Percentiles rank a stretch among this genome's conserved stretches.
Evolutionary conservation across 2,329 filamentous ascomycete genomes (phyloP).

Genomic region (Aspergillus sp.): DNA sequence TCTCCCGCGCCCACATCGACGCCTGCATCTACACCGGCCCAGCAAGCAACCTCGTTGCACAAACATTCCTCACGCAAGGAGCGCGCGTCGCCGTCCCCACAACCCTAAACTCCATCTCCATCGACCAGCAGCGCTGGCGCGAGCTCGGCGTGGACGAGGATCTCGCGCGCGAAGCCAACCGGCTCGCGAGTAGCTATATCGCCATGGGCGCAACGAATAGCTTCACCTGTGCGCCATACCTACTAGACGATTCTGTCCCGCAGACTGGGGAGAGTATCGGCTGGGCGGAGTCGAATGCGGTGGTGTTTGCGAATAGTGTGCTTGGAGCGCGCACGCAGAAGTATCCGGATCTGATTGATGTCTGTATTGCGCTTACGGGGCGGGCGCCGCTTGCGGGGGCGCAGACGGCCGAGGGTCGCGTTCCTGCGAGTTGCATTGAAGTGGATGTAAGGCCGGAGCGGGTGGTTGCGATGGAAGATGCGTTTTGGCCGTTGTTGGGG

Average conservation of each 20-base stretch:
- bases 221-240: too few relatives aligned
- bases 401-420: conserved; percentile 26
- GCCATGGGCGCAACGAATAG: conserved; percentile 38
- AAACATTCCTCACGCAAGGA: conserved; percentile 34
- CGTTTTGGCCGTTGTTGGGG: conserved; percentile 42
- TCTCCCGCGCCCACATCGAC: conserved; percentile 47
- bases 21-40: conserved; percentile 46
- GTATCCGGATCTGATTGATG: conserved; percentile 49
- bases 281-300: conserved; percentile 50
- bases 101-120: conserved; percentile 46
- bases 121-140: conserved; percentile 45
- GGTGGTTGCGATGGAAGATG: conserved; percentile 28
- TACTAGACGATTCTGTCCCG: too few relatives aligned
- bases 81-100: conserved; percentile 42
- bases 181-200: conserved; percentile 39
- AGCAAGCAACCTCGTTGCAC: conserved; percentile 37
- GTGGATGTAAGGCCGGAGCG: background rate
- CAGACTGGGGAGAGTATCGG: conserved; percentile 34
- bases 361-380: conserved; percentile 47
- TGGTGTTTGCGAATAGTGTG: conserved; percentile 49
- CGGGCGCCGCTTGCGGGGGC: conserved; percentile 30
- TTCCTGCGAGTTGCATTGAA: background rate
- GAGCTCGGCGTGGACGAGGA: conserved; percentile 34
- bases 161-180: conserved; percentile 31
- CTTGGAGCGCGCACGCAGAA: conserved; percentile 48